phyloP scores from a whole-genome alignment of 2,329 filamentous ascomycete genomes.

The Sordariomycetes sp. region DNA sequence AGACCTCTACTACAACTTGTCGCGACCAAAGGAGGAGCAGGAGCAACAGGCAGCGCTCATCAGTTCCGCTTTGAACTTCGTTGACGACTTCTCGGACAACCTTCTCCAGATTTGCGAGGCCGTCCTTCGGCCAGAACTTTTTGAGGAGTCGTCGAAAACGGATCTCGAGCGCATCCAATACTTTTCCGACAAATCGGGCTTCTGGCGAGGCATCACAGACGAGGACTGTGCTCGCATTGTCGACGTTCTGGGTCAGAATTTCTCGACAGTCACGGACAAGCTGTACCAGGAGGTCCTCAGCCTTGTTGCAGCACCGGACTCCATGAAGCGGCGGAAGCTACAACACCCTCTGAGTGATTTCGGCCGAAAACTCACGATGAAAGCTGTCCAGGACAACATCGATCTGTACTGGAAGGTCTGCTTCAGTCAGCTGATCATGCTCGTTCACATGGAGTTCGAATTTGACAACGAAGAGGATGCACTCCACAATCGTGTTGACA shows the following conservation, averaged over 20 bases:
- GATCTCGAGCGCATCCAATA: constrained; percentile 66
- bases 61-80: constrained; percentile 59
- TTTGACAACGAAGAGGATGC: constrained; percentile 64
- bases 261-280: constrained; percentile 45
- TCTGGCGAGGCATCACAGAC: constrained; percentile 71
- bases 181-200: constrained; percentile 71
- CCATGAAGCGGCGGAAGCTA: constrained; percentile 34
- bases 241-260: constrained; percentile 57
- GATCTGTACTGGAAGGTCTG: constrained; percentile 64
- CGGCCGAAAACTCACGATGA: constrained; percentile 65
- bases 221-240: constrained; percentile 68
- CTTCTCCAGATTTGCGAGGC: constrained; percentile 59
- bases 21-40: constrained; percentile 40
- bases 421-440: constrained; percentile 72
- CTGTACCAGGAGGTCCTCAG: constrained; percentile 43
- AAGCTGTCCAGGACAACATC: constrained; percentile 70
- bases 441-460: constrained; percentile 81
- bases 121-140: constrained; percentile 63
- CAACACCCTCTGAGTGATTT: constrained; percentile 59
- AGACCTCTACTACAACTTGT: constrained; percentile 60
- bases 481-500: constrained; percentile 49
- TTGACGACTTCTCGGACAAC: constrained; percentile 59
- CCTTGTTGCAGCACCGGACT: constrained; percentile 34
- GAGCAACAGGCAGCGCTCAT: constrained; percentile 54
- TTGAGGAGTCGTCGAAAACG: constrained; percentile 61